Evolutionary conservation across 495 filamentous ascomycete genomes (phyloP), one percentile per base, ranked within the genome.

Genomic region (Xylaria grammica): DNA sequence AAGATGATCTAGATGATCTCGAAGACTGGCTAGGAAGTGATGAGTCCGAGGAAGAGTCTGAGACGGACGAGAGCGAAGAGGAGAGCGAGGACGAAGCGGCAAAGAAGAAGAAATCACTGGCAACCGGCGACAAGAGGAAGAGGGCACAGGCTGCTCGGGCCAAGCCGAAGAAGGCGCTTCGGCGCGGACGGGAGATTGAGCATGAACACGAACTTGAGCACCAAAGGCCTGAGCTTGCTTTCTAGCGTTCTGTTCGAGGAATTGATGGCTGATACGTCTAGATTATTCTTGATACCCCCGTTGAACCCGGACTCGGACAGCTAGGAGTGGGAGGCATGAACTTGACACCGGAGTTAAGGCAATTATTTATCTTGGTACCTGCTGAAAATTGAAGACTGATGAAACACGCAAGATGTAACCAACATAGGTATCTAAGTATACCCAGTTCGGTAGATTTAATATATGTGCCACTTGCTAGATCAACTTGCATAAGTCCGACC

Each of bases 91-190:
- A 81, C 32, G 71, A 67, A 15, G 81, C 79, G 30, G 74, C 73
- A 17, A 75, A 75, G 29, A 75, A 75, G 29, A 78, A 82, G 64
- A 76, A 77, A 8, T 70, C 71, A 5, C 67, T 77, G 13, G 27
- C 73, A 48, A 71, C 80, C 60, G 87, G 89, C 45, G 79, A 84
- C 49, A 93, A 93, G 83, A 79, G 90, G 72, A 93, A 92, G 84
- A 83, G 82, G 67, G 80, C 77, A 36, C 71, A 77, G 62, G 83
- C 82, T 30, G 78, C 86, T 29, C 83, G 82, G 65, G 67, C 78
- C 44, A 86, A 87, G 75, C 82, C 87, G 36, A 84, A 88, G 81
- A 91, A 91, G 80, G 81, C 81, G 32, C 80, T 85, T 45, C 81
- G 81, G 55, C 72, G 70, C n/a, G 63, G 66, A 64, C 79, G 87